phyloP scores from a whole-genome alignment of 306 rosid species.

The Luffa aegyptiaca region DNA sequence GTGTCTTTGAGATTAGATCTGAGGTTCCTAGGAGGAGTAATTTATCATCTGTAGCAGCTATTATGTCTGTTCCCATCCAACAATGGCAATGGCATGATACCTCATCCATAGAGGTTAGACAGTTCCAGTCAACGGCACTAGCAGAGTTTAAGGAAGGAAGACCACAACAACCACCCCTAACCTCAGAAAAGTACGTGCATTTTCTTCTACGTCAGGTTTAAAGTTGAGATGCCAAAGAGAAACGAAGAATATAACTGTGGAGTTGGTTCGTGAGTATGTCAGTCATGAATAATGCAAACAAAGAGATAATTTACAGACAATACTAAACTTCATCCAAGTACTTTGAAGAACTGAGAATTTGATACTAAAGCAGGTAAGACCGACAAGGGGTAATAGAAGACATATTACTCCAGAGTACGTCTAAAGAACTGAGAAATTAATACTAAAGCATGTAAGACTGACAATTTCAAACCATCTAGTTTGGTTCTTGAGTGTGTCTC shows the following conservation, averaged over 20 bases:
- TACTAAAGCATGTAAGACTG: too few species aligned
- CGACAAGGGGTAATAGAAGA: not conserved
- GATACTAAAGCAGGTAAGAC: not conserved
- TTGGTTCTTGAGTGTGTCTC: too few species aligned
- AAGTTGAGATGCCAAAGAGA: not conserved
- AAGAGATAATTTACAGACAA: not conserved
- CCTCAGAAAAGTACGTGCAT: not conserved
- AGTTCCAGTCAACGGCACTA: not conserved
- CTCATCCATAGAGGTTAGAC: not conserved
- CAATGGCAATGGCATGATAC: not conserved
- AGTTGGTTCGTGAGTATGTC: not conserved
- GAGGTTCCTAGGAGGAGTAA: not conserved
- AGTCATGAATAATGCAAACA: not conserved
- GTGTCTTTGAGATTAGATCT: not conserved
- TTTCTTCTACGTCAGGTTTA: too few species aligned
- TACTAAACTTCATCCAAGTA: not conserved
- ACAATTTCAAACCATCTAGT: too few species aligned
- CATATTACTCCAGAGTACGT: not conserved
- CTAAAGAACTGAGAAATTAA: too few species aligned
- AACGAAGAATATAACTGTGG: not conserved
- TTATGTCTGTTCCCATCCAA: not conserved
- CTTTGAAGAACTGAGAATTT: not conserved
- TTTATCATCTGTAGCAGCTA: not conserved
- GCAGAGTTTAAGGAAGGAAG: not conserved
- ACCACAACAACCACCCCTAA: not conserved